Percentiles rank a stretch among this genome's conserved stretches.
phyloP scores from a whole-genome alignment of 2,329 filamentous ascomycete species.

The Cladosporium sp. region DNA sequence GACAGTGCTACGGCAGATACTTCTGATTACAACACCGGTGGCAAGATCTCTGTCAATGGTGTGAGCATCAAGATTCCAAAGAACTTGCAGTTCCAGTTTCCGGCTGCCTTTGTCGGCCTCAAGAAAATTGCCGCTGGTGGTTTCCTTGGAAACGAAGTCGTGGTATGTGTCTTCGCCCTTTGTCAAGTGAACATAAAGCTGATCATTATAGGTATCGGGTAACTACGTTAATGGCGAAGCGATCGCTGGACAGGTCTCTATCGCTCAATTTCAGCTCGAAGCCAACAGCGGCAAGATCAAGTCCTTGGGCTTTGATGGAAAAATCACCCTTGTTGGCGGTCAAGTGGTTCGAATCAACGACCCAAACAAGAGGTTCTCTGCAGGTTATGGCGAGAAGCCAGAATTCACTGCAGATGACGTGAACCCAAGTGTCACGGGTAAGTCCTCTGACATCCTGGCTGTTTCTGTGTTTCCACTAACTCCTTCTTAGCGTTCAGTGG shows the following conservation, averaged over 20 bases:
- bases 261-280: constrained; percentile 34
- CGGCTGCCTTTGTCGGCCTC: constrained; percentile 44
- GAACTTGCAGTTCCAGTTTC: constrained; percentile 49
- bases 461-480: neutral
- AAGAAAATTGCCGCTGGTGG: constrained; percentile 25
- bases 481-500: constrained; percentile 37
- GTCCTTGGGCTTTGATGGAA: constrained; percentile 10
- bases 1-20: constrained; percentile 21
- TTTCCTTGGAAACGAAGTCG: constrained; percentile 24
- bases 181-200: neutral
- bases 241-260: constrained; percentile 38
- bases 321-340: constrained; percentile 12
- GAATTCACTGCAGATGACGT: constrained; percentile 48
- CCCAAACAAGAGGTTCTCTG: constrained; percentile 20
- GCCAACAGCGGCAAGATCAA: constrained; percentile 10
- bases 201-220: constrained; percentile 29
- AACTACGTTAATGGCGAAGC: constrained; percentile 35
- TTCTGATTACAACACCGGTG: constrained; percentile 42
- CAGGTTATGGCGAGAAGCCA: constrained; percentile 33
- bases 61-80: constrained; percentile 45
- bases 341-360: constrained; percentile 20
- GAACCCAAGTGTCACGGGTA: constrained; percentile 42
- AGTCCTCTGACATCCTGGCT: neutral
- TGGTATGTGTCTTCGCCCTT: constrained; percentile 17
- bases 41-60: constrained; percentile 43